Conservation (phyloP, 345 rosid genomes). For the Clarkia xantiana region DNA sequence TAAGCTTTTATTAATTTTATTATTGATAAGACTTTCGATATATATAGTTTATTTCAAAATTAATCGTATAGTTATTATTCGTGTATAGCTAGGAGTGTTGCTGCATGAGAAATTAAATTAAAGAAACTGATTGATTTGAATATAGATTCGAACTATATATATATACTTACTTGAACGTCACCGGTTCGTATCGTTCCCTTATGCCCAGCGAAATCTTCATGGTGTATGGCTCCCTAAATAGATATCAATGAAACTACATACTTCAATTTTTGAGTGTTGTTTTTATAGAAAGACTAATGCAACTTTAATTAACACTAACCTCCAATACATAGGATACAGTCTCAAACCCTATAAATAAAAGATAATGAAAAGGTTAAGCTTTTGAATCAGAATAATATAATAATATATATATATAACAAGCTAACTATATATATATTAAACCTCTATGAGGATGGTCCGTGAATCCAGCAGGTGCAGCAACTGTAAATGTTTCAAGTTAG, state of each 20-base stretch:
- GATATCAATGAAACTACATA: background rate
- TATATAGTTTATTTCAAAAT: too few species aligned
- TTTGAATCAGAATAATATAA: too few species aligned
- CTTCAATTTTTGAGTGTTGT: background rate
- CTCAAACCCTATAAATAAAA: conserved; percentile 60
- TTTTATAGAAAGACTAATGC: too few species aligned
- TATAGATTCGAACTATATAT: background rate
- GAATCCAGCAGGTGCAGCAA: conserved; percentile 88
- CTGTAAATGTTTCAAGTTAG: conserved; percentile 38
- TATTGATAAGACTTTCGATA: too few species aligned
- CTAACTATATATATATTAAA: too few species aligned
- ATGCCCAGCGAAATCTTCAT: conserved; percentile 84
- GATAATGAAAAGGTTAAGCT: background rate
- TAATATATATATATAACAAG: too few species aligned
- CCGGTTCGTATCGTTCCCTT: conserved; percentile 76
- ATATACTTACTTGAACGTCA: conserved; percentile 72
- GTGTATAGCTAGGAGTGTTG: too few species aligned
- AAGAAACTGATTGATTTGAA: background rate
- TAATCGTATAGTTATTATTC: too few species aligned
- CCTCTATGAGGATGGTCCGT: conserved; percentile 99
- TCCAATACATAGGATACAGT: conserved; percentile 87
- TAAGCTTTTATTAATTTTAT: too few species aligned
- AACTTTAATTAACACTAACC: conserved; percentile 17
- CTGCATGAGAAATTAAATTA: too few species aligned
- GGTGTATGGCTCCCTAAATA: conserved; percentile 72